Conservation (phyloP, 129 eudicot species). For the Scalesia atractyloides region DNA sequence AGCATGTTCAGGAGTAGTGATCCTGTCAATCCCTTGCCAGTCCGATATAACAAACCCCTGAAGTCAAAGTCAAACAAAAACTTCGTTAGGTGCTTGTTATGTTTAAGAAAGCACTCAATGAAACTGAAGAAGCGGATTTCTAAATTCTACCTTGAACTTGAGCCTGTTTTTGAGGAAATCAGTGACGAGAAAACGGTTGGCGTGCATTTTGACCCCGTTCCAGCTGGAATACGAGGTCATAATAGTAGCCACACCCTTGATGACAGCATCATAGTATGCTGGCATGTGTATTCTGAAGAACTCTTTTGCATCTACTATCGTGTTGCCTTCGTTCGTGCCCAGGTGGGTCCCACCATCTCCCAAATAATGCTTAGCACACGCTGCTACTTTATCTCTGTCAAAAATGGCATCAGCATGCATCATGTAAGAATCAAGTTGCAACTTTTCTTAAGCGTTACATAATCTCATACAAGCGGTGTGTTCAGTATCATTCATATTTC, state of each 20-base stretch:
- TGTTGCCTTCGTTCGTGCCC: constrained; percentile 60
- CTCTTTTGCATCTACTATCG: constrained; percentile 39
- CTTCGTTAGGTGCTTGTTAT: not conserved
- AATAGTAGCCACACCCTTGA: constrained; percentile 61
- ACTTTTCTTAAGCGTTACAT: not conserved
- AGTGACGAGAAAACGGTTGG: constrained; percentile 52
- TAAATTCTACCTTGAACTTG: constrained; percentile 47
- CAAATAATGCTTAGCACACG: constrained; percentile 61
- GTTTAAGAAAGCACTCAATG: not conserved
- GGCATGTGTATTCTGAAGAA: constrained; percentile 64
- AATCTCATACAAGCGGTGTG: constrained; percentile 2
- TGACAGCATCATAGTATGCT: constrained; percentile 47
- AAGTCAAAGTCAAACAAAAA: constrained; percentile 24
- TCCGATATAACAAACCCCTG: constrained; percentile 73
- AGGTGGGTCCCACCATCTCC: constrained; percentile 69
- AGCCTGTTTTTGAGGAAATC: constrained; percentile 52
- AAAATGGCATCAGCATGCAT: not conserved
- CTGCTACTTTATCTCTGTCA: constrained; percentile 44
- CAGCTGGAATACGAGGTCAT: constrained; percentile 72
- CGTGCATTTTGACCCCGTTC: constrained; percentile 71
- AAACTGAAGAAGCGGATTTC: not conserved
- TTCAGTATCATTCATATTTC: not conserved
- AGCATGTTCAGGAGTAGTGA: constrained; percentile 58
- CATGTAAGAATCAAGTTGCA: not conserved
- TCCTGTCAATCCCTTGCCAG: constrained; percentile 59